These are phyloP conservation scores for Sesbania bispinosa DNA, from an alignment of 306 rosid species.

Conservation along the genomic window DNA sequence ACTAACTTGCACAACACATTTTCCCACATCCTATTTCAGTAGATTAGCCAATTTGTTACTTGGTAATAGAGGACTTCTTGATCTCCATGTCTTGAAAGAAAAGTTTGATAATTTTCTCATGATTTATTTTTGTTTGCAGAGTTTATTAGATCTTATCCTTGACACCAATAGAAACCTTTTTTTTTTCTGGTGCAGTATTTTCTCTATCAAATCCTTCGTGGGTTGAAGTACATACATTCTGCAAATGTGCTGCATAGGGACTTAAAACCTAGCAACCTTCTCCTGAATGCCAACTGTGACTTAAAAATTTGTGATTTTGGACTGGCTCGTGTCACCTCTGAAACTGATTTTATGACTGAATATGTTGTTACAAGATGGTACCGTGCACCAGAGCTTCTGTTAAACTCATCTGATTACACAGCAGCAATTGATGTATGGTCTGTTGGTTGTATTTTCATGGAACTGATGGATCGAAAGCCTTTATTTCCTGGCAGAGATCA, in stretches of 20 bases:
- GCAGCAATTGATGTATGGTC: conserved; percentile 99
- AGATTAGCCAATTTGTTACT: not conserved
- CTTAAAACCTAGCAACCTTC: conserved; percentile 95
- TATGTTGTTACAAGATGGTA: conserved; percentile 97
- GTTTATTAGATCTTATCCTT: not conserved
- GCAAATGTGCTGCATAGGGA: conserved; percentile 97
- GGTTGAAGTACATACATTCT: conserved; percentile 95
- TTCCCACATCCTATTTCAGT: not conserved
- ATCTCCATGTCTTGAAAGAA: not conserved
- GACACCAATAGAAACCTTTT: not conserved
- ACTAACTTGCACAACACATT: not conserved
- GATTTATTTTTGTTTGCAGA: not conserved
- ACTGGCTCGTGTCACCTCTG: conserved; percentile 94
- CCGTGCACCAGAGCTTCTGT: conserved; percentile 92
- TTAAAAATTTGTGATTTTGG: conserved; percentile 96
- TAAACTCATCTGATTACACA: conserved; percentile 94
- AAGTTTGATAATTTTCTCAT: not conserved
- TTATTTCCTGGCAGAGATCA: conserved; percentile 98
- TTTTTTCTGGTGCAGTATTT: conserved; percentile 62
- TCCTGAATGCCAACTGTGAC: conserved; percentile 92
- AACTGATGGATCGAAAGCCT: conserved; percentile 92
- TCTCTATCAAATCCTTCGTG: conserved; percentile 93
- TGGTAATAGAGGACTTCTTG: not conserved
- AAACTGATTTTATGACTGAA: conserved; percentile 96
- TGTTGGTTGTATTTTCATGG: conserved; percentile 97